Conservation (phyloP, 1,284 basidiomycete species). For the Abortiporus biennis region DNA sequence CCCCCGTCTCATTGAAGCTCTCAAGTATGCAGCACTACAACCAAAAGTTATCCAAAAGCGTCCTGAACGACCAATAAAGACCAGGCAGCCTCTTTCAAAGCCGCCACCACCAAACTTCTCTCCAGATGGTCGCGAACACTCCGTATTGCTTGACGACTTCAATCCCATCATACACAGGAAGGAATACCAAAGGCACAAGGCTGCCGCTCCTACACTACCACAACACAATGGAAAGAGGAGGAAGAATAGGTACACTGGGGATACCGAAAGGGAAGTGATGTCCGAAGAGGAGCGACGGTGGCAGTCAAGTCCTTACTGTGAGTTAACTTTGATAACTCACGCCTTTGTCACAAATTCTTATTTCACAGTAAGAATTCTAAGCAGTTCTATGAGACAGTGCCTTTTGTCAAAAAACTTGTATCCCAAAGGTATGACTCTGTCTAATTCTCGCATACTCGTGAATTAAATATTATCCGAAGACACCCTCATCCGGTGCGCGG, state of each 20-base stretch:
- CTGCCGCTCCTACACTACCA: no score
- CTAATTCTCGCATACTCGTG: conserved; percentile 4
- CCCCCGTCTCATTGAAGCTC: conserved; percentile 46
- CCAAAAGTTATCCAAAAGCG: background rate
- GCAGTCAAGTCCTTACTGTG: conserved; percentile 73
- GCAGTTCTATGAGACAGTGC: conserved; percentile 55
- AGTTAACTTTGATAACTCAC: conserved; percentile 17
- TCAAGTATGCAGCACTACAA: conserved; percentile 22
- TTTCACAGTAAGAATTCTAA: conserved; percentile 63
- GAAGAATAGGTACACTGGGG: conserved; percentile 23
- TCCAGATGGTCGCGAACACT: conserved; percentile 36
- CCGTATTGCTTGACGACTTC: conserved; percentile 46
- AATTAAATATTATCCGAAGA: conserved; percentile 21
- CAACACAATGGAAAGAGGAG: conserved; percentile 39
- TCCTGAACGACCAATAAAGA: background rate
- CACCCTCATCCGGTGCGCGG: no score
- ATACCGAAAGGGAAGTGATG: conserved; percentile 52
- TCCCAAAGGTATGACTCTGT: conserved; percentile 43
- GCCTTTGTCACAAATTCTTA: background rate
- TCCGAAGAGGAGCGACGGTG: conserved; percentile 51
- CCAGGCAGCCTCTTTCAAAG: conserved; percentile 17
- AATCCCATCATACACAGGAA: conserved; percentile 47
- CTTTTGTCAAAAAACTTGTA: conserved; percentile 41
- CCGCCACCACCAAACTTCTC: conserved; percentile 37
- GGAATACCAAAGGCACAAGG: conserved; percentile 49